Evolutionary conservation across 805 yeast genomes (phyloP).

Genomic region (Ogataea corticis): DNA sequence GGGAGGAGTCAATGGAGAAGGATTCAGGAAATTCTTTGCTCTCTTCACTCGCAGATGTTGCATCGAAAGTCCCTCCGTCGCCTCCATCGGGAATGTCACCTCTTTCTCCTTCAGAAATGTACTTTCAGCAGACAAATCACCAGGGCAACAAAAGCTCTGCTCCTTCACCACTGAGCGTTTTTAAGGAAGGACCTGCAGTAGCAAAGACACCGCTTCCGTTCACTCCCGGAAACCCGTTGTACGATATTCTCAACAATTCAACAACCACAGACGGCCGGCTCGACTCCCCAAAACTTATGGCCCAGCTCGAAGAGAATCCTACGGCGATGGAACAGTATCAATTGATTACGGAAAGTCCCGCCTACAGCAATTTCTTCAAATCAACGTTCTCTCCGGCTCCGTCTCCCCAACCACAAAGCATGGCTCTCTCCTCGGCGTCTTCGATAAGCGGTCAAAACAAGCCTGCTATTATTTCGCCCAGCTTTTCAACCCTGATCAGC

Average conservation of each 20-base stretch:
- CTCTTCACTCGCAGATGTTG: constrained; percentile 23
- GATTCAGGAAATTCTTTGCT: constrained; percentile 1
- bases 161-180: constrained; percentile 21
- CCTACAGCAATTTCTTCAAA: constrained; percentile 13
- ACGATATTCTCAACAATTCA: constrained; percentile 23
- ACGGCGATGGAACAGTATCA: constrained; percentile 27
- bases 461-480: constrained; percentile 24
- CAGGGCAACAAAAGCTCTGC: constrained; percentile 1
- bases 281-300: constrained; percentile 27
- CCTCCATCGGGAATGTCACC: constrained; percentile 17
- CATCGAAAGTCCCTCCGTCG: constrained; percentile 22
- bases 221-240: constrained; percentile 24
- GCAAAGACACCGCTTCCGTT: constrained; percentile 18
- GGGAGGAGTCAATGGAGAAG: neutral
- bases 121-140: constrained; percentile 3
- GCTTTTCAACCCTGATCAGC: constrained; percentile 28
- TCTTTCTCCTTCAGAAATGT: constrained; percentile 17
- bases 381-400: constrained; percentile 11
- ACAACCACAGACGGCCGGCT: constrained; percentile 21
- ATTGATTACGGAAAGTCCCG: constrained; percentile 19
- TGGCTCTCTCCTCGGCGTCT: constrained; percentile 1
- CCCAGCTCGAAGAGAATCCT: constrained; percentile 26
- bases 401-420: neutral
- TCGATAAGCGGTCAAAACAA: constrained; percentile 1
- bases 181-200: constrained; percentile 11